Evolutionary conservation across 2,329 filamentous ascomycete genomes (phyloP), one percentile per base, ranked within the genome.

Genomic region (Zymoseptoria pseudotritici): DNA sequence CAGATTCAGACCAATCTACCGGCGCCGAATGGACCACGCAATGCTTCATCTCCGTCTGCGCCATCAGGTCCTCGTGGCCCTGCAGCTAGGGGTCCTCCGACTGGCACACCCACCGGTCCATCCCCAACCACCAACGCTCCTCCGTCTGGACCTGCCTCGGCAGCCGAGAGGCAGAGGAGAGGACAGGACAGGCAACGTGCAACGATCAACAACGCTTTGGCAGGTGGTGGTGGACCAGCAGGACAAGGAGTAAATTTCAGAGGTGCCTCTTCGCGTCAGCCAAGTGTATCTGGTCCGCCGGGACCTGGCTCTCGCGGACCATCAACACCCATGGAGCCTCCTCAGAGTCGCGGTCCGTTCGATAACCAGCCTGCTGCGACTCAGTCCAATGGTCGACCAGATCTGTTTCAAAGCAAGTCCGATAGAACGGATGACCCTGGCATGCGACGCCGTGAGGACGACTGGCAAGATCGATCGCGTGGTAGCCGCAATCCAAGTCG

Each of bases 101-200:
- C 60, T 21, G 65, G 64, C 21, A 67, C 69, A 11, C 70, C 70
- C 13, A 70, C 66, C 24, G 70, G 67, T 22, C 70, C 71, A 49
- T 65, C 66, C 7, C 69, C 72, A 11, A 56, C 56, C 4, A 64
- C 55, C 50, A 62, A 51, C 50, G 58, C 64, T 13, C 67, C 70
- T 21, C 71, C 71, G 1, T 67, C 69, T 24, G 71, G 71, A 2
- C 71, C 71, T 31, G 67, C 68, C 11, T 64, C 63, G 2, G 60
- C 61, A 17, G 58, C 54, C 17, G 66, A 70, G 52, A 60, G 64
- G 49, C 61, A 63, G 56, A 58, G 64, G 53, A 59, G 63, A 9
- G 22, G 20, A 19, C 60, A 57, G 31, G 62, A 68, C 22, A 56
- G 69, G 49, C 67, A 70, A 55, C 61, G 66, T 31, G 61, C 61